Conservation (phyloP, 2,329 filamentous ascomycete genomes). For the Alternaria consortialis region DNA sequence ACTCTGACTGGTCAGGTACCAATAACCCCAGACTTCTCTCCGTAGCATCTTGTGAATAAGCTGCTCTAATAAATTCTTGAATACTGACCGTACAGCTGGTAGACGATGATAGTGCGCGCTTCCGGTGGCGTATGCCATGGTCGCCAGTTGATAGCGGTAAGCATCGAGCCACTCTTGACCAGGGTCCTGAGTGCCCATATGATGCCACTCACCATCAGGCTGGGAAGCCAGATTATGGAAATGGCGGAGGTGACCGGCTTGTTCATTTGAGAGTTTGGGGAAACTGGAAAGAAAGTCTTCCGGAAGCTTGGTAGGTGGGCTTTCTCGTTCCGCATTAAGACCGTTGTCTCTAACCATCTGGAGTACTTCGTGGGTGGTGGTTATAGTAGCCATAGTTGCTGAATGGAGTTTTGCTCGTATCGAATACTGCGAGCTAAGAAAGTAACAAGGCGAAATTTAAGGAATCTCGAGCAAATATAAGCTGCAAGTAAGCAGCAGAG, state of each 20-base stretch:
- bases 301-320: background rate
- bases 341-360: background rate
- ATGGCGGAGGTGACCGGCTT: slow-evolving; percentile 51
- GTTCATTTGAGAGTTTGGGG: slow-evolving; percentile 28
- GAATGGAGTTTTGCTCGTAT: background rate
- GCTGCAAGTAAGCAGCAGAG: background rate
- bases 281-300: background rate
- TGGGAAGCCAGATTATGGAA: slow-evolving; percentile 60
- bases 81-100: slow-evolving; percentile 46
- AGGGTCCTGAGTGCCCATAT: slow-evolving; percentile 64
- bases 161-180: slow-evolving; percentile 51
- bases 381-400: background rate
- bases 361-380: background rate
- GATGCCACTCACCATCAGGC: slow-evolving; percentile 90
- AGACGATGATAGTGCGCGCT: slow-evolving; percentile 53
- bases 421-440: background rate
- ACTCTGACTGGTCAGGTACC: slow-evolving; percentile 52
- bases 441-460: background rate
- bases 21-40: slow-evolving; percentile 56
- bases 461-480: background rate
- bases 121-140: slow-evolving; percentile 52
- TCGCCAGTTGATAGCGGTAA: slow-evolving; percentile 54
- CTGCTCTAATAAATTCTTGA: slow-evolving; percentile 47
- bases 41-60: slow-evolving; percentile 56
- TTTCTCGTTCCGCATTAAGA: background rate